These are phyloP conservation scores for Eremothecium gossypii DNA, from an alignment of 1,139 yeast species.

Conservation along the genomic window DNA sequence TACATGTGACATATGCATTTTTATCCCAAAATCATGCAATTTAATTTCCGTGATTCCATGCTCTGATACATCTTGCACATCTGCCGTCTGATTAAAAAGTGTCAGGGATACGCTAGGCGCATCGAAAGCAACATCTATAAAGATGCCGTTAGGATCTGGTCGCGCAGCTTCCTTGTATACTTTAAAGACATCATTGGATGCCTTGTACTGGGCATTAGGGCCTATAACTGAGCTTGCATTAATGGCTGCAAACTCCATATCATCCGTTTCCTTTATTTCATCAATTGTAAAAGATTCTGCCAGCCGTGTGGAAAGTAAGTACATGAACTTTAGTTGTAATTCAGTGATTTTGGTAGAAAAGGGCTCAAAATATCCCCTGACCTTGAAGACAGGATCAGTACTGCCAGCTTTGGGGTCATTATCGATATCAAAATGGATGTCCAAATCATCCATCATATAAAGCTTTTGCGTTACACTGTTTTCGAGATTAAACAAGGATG, in stretches of 20 bases:
- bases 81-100: constrained; percentile 49
- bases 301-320: constrained; percentile 48
- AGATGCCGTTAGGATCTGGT: constrained; percentile 11
- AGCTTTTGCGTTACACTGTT: constrained; percentile 41
- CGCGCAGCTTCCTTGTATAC: constrained; percentile 5
- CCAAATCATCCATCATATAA: constrained; percentile 62
- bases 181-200: constrained; percentile 8
- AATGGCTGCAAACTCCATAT: constrained; percentile 57
- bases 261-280: constrained; percentile 26
- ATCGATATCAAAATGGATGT: constrained; percentile 53
- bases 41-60: constrained; percentile 54
- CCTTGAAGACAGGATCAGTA: constrained; percentile 43
- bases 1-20: constrained; percentile 41
- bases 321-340: constrained; percentile 55
- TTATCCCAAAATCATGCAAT: constrained; percentile 48
- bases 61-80: constrained; percentile 32
- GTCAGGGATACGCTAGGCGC: constrained; percentile 59
- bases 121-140: constrained; percentile 42
- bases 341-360: constrained; percentile 67
- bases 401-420: constrained; percentile 39
- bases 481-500: constrained; percentile 49
- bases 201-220: constrained; percentile 21
- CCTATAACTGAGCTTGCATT: constrained; percentile 31
- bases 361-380: constrained; percentile 57
- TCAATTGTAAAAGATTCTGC: constrained; percentile 46